Evolutionary conservation across 352 stramenopile species (phyloP), one percentile per base, ranked within the genome.

Genomic region (Phytophthora uliginosa): DNA sequence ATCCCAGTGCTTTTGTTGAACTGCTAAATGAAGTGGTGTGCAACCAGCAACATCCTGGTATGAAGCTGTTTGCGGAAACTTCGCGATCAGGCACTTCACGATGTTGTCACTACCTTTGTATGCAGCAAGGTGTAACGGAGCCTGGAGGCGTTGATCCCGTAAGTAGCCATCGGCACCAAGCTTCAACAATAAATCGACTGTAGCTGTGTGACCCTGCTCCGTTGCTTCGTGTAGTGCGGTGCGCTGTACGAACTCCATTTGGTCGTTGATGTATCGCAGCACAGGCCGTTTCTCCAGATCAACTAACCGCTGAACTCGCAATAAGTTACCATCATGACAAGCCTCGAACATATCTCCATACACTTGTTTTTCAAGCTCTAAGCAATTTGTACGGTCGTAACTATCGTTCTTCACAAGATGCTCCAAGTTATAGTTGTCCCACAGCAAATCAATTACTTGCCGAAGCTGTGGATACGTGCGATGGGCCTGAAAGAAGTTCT

Each of bases 391-490:
- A 22, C 76, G 72, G 53, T 78, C 79, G 52, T 71, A 81, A 8
- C 60, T 38, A 26, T 88, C 83, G 22, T 57, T 34, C 18, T 63
- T 64, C 10, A 55, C 56, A 7, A 92, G 76, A 47, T 79, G 63
- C 9, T 69, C 17, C 2, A 71, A 15, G 1, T 76, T 64, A 20
- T 86, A 90, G 9, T 68, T 74, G 63, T 92, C 83, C 85, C 85
- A 92, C 1, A 92, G 57, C 17, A 92, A 65, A 68, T 91, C 83
- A 42, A 92, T 89, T 17, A 91, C 85, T 78, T 92, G 85, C 1
- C 81, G 83, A 15, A 91, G 78, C 33, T 82, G 77, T 20, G 77
- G 58, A 56, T 92, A 92, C 18, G 65, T 76, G 1, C 75, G 66
- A 31, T 81, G 76, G 4, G 63, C 69, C 3, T 72, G 53, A 10